phyloP scores from a whole-genome alignment of 164 flowering plant species.

The Sedum album region DNA sequence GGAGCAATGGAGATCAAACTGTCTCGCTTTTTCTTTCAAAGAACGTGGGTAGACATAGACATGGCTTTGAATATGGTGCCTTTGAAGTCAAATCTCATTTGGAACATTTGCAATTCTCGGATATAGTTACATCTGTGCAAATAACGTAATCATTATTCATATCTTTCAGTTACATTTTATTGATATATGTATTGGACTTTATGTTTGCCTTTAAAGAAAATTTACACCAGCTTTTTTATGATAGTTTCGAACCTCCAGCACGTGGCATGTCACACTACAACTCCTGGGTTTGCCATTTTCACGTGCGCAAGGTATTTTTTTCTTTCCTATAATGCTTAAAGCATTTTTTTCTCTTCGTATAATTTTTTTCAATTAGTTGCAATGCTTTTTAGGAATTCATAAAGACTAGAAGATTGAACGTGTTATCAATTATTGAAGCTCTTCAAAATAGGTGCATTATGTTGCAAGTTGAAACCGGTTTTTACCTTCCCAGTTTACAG shows the following conservation, averaged over 20 bases:
- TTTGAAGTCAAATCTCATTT: conserved; percentile 65
- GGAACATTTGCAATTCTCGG: conserved; percentile 53
- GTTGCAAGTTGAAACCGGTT: conserved; percentile 15
- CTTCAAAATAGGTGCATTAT: conserved; percentile 30
- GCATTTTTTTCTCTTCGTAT: background rate
- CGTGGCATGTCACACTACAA: conserved; percentile 17
- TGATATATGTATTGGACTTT: background rate
- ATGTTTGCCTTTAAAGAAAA: background rate
- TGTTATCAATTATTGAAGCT: conserved; percentile 39
- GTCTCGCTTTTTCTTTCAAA: conserved; percentile 58
- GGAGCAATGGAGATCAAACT: conserved; percentile 29
- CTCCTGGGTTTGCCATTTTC: conserved; percentile 88
- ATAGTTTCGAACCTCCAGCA: conserved; percentile 41
- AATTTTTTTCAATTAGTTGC: background rate
- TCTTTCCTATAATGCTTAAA: background rate
- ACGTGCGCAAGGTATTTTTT: conserved; percentile 52
- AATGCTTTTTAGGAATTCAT: conserved; percentile 40
- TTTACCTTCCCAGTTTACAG: conserved; percentile 34
- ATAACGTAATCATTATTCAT: conserved; percentile 40
- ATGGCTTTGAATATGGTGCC: conserved; percentile 80
- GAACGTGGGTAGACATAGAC: conserved; percentile 40
- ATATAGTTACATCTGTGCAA: conserved; percentile 46
- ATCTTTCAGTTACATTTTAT: conserved; percentile 4
- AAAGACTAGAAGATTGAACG: conserved; percentile 36
- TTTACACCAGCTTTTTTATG: conserved; percentile 13